phyloP scores from a whole-genome alignment of 352 stramenopile genomes.

The Phytophthora crassamura region DNA sequence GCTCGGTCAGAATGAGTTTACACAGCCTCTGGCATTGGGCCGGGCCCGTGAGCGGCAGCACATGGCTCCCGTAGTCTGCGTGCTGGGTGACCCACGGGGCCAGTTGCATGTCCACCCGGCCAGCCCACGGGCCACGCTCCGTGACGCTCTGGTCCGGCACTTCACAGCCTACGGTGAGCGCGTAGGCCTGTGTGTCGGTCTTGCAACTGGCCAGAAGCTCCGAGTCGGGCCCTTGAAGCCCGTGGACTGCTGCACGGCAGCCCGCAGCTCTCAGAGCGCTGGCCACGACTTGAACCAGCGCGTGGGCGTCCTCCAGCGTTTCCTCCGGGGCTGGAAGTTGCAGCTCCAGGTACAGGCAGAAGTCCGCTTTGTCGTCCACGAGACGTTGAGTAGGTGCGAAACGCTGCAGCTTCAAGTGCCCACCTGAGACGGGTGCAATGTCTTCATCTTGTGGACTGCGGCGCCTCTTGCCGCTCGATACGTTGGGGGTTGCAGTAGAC shows the following conservation, averaged over 20 bases:
- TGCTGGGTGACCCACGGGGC: conserved; percentile 57
- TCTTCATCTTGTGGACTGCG: conserved; percentile 4
- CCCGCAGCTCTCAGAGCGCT: conserved; percentile 48
- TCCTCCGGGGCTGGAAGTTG: neutral
- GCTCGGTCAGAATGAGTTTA: conserved; percentile 57
- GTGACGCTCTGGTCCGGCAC: conserved; percentile 24
- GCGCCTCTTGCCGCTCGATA: conserved; percentile 15
- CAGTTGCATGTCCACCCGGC: conserved; percentile 31
- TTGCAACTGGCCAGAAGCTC: conserved; percentile 28
- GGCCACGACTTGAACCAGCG: conserved; percentile 42
- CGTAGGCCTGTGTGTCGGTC: conserved; percentile 52
- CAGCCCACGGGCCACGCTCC: conserved; percentile 17
- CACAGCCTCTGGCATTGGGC: conserved; percentile 69
- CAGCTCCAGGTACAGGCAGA: conserved; percentile 50
- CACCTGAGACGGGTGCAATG: conserved; percentile 7
- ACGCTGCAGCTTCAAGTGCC: conserved; percentile 42
- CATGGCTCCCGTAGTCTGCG: conserved; percentile 48
- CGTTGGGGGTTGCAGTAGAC: neutral
- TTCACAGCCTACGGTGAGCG: conserved; percentile 49
- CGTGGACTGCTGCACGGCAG: conserved; percentile 51
- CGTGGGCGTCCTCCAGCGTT: conserved; percentile 41
- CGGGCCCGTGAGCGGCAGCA: conserved; percentile 50
- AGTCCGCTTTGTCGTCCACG: conserved; percentile 43
- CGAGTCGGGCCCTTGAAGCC: conserved; percentile 38
- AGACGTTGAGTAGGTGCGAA: conserved; percentile 38